phyloP scores from a whole-genome alignment of 495 filamentous ascomycete species.

The Xylaria curta region DNA sequence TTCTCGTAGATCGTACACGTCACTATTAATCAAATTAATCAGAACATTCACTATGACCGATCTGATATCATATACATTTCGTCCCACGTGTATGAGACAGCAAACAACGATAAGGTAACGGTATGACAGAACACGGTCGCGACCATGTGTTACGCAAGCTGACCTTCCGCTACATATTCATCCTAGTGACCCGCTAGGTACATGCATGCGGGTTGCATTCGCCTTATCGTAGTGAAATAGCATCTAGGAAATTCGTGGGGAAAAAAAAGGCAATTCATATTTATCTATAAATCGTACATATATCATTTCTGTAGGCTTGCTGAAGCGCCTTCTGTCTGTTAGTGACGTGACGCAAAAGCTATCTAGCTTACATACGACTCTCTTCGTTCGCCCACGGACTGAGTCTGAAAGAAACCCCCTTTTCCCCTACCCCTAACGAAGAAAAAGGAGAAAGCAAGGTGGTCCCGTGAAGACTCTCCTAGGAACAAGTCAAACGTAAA shows the following conservation, averaged over 20 bases:
- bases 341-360: not conserved
- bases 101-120: too few relatives aligned
- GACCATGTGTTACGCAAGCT: not conserved
- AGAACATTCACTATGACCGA: too few relatives aligned
- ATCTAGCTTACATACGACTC: not conserved
- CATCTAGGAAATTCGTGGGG: not conserved
- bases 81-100: too few relatives aligned
- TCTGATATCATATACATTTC: too few relatives aligned
- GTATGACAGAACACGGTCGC: not conserved
- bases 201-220: not conserved
- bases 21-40: too few relatives aligned
- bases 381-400: not conserved
- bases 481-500: not conserved
- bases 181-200: not conserved
- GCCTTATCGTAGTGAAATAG: not conserved
- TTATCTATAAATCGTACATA: conserved; percentile 16
- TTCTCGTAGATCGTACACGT: not conserved
- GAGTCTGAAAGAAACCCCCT: conserved; percentile 13
- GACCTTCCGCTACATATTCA: not conserved
- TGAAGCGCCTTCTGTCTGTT: not conserved
- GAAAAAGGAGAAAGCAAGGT: not conserved
- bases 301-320: not conserved
- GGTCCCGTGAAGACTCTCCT: not conserved
- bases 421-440: not conserved
- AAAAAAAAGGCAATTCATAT: not conserved